phyloP scores from a whole-genome alignment of 2,329 filamentous ascomycete genomes.

The Tolypocladium sp. region DNA sequence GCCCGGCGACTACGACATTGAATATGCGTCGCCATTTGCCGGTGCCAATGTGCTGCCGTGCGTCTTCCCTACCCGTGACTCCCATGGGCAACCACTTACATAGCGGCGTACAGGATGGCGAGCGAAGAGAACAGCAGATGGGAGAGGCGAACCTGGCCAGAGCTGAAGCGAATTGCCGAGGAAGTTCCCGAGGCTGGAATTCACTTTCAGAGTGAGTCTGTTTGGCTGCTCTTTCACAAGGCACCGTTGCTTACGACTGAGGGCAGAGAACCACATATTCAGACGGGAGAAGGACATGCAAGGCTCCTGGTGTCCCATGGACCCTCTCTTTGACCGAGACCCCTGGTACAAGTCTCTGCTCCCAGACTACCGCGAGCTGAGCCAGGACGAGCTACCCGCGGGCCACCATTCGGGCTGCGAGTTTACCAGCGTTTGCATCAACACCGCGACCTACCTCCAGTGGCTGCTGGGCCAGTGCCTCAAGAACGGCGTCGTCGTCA shows the following conservation, averaged over 20 bases:
- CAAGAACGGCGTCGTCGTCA: conserved; percentile 59
- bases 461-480: conserved; percentile 78
- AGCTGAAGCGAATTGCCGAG: conserved; percentile 48
- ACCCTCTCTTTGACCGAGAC: conserved; percentile 53
- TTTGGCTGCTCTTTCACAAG: too few species aligned
- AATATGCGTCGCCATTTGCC: conserved; percentile 86
- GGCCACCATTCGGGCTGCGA: conserved; percentile 63
- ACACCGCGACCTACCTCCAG: conserved; percentile 77
- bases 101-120: conserved; percentile 29
- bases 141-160: conserved; percentile 57
- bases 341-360: conserved; percentile 69
- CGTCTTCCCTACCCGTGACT: conserved; percentile 18
- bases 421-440: conserved; percentile 86
- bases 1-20: conserved; percentile 86
- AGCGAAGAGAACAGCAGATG: conserved; percentile 35
- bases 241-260: not conserved
- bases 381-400: conserved; percentile 46
- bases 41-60: conserved; percentile 73
- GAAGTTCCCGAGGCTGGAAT: conserved; percentile 70
- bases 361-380: conserved; percentile 59
- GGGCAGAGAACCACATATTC: conserved; percentile 37
- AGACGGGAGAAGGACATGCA: conserved; percentile 54
- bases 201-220: conserved; percentile 57
- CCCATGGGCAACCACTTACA: not conserved
- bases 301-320: conserved; percentile 32